phyloP scores from a whole-genome alignment of 78 protist genomes.

The Dictyostelium capitatum region DNA sequence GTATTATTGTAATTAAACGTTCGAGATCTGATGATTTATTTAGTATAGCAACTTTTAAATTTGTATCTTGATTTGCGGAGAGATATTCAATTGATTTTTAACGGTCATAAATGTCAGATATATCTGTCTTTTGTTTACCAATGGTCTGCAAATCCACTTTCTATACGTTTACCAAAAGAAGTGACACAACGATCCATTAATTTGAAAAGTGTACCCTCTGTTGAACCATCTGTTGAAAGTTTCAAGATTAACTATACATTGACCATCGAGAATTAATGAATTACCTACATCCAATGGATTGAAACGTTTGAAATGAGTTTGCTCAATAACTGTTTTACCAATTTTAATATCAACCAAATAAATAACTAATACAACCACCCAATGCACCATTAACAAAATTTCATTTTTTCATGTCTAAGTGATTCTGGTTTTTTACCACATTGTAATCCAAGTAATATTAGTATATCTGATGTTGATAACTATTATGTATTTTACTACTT shows the following conservation, averaged over 20 bases:
- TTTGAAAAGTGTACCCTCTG: constrained; percentile 76
- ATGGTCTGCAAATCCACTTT: constrained; percentile 83
- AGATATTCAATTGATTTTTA: constrained; percentile 63
- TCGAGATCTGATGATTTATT: constrained; percentile 69
- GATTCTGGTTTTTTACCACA: background rate
- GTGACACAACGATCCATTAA: constrained; percentile 79
- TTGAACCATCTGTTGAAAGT: constrained; percentile 73
- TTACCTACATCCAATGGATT: constrained; percentile 40
- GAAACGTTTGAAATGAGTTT: constrained; percentile 26
- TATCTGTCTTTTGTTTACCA: background rate
- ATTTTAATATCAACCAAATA: constrained; percentile 43
- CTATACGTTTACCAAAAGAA: constrained; percentile 72
- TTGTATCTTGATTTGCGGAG: background rate
- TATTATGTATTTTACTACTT: too few relatives aligned
- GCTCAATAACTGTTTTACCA: constrained; percentile 16
- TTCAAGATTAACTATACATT: constrained; percentile 75
- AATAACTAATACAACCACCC: constrained; percentile 71
- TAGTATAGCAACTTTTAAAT: background rate
- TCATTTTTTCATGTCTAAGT: constrained; percentile 6
- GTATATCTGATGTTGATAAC: too few relatives aligned
- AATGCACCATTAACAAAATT: constrained; percentile 9
- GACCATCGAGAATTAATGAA: constrained; percentile 77
- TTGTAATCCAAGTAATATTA: too few relatives aligned
- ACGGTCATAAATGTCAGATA: too few relatives aligned
- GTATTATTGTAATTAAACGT: constrained; percentile 56